Base-by-base conservation (phyloP, 192 early-diverging fungal genomes). In the Entomortierella beljakovae region DNA sequence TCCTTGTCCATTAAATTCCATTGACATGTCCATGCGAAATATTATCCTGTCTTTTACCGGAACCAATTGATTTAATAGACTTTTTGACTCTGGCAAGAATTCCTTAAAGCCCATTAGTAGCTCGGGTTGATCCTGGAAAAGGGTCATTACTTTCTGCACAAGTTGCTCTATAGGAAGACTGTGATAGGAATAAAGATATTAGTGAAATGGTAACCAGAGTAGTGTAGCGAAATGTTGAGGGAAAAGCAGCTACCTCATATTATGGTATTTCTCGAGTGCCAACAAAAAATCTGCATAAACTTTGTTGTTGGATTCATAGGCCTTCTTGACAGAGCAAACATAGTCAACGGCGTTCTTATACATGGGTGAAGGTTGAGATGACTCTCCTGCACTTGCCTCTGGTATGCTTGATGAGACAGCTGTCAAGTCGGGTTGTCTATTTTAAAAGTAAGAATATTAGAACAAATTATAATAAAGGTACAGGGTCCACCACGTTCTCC, bases 111-210 rank as follows among this genome's bases (percentile, higher is more conserved):
- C 74, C 52, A 77, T 61, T 9, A 77, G 49, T 7, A 77, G 33
- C 11, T 69, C 74, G 7, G 74, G 74, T 55, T 77, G 74, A 23
- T 77, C 74, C 55, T 77, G 74, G 52, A 77, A 77, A 33, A 77
- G 61, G 16, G 43, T 54, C 74, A 77, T 77, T 0, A 77, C 74
- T n/a, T 42, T 77, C 48, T 58, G 60, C 38, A 77, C 74, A 29
- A 77, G 55, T 22, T 77, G 66, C 18, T 69, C 66, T 51, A 77
- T 46, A 22, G 59, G 54, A 23, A 77, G 32, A 13, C 74, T 77
- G n/a, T n/a, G 15, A 15, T 28, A 53, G 5, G 23, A 9, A 20
- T 2, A 46, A 16, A 16, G 5, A 16, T 29, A 53, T 53, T 9
- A 26, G 15, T 53, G 15, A 25, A 26, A 53, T 4, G 13, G 15